Base-by-base conservation (phyloP, 2,329 filamentous ascomycete genomes). In the Raffaelea ambrosiae region DNA sequence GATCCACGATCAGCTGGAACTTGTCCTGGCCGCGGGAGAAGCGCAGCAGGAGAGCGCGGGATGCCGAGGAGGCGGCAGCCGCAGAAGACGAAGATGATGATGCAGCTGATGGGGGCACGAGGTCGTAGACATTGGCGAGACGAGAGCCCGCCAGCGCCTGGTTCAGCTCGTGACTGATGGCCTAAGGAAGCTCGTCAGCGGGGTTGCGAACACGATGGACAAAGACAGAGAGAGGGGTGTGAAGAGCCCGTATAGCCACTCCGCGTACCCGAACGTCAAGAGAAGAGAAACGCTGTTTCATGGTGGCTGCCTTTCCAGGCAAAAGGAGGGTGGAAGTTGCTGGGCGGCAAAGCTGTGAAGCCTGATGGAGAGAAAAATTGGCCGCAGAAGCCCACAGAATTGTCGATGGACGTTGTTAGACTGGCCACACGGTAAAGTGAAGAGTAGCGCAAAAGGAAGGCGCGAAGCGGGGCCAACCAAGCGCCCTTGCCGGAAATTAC, bases 31-130 rank as follows among this genome's bases (percentile, higher is more conserved):
- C 88, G 64, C 93, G 95, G 48, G 89, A 83, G 62, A 98, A 93
- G 63, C 96, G 97, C 66, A 98, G 78, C 61, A 97, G 88, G 61
- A 97, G 96, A 62, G 91, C 89, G 55, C 89, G 89, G 53, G 88
- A 95, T 3, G 88, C 95, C 7, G 42, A 22, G 4, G 53, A 48
- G 4, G 51, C 31, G 2, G 14, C 35, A 8, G 14, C 35, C 16
- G 14, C 35, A n/a, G 50, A 43, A 21, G 40, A 19, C 2, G 35
- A 3, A 8, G 42, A 18, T n/a, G 53, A 44, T 3, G 46, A 21
- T 1, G 50, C 29, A 9, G 49, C 29, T 4, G 48, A 48, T 3
- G 54, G 54, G 13, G 54, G 52, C 29, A 55, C 49, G 51, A 98
- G 80, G 65, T 98, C 93, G 70, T 98, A 97, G 63, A 96, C 84